Conservation (phyloP, 2,329 filamentous ascomycete species). For the Capronia coronata region DNA sequence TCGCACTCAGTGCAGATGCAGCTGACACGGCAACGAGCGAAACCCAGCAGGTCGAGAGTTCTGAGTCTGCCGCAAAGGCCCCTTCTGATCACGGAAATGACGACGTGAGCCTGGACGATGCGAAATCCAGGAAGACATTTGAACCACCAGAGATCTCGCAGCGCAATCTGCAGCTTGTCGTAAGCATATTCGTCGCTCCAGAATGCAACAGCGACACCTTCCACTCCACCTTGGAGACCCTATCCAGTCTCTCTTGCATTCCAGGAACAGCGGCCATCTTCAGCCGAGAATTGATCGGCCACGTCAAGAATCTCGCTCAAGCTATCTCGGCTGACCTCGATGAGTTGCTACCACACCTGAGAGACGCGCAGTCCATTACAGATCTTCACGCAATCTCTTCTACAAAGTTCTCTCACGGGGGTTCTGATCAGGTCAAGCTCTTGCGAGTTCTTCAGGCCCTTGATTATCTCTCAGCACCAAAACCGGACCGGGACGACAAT, state of each 20-base stretch:
- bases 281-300: slow-evolving; percentile 82
- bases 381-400: slow-evolving; percentile 93
- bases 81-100: slow-evolving; percentile 29
- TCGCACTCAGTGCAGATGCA: slow-evolving; percentile 18
- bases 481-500: slow-evolving; percentile 50
- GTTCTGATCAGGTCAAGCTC: slow-evolving; percentile 93
- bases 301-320: slow-evolving; percentile 76
- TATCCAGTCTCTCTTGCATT: slow-evolving; percentile 93
- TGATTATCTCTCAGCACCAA: slow-evolving; percentile 89
- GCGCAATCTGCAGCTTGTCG: slow-evolving; percentile 84
- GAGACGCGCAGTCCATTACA: slow-evolving; percentile 77
- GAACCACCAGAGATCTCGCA: slow-evolving; percentile 80
- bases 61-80: slow-evolving; percentile 28
- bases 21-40: slow-evolving; percentile 1
- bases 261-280: slow-evolving; percentile 84
- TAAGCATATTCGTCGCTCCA: slow-evolving; percentile 90
- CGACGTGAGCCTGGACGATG: slow-evolving; percentile 34
- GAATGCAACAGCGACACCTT: slow-evolving; percentile 98
- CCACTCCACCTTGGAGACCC: slow-evolving; percentile 94
- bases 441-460: slow-evolving; percentile 86
- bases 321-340: slow-evolving; percentile 79
- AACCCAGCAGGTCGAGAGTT: slow-evolving; percentile 27
- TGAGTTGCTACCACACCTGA: slow-evolving; percentile 77
- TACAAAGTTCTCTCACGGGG: slow-evolving; percentile 90
- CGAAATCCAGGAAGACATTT: slow-evolving; percentile 56